Conservation (phyloP, 306 rosid genomes). For the Cicer bijugum region DNA sequence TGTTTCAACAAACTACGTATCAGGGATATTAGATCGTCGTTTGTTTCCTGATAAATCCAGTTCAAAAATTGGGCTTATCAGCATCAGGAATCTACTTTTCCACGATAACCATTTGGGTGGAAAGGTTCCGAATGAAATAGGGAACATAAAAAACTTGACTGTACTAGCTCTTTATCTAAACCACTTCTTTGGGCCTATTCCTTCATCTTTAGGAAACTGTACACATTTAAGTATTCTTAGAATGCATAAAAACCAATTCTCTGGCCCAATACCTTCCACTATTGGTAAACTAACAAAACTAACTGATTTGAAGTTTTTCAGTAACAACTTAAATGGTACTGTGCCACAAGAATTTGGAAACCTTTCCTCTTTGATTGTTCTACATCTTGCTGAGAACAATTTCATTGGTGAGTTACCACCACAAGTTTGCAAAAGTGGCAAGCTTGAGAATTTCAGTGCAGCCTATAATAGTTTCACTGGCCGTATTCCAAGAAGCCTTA, state of each 20-base stretch:
- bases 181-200: conserved; percentile 55
- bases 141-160: conserved; percentile 51
- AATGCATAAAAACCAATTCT: conserved; percentile 47
- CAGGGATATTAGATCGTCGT: conserved; percentile 52
- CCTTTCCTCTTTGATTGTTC: conserved; percentile 51
- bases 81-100: conserved; percentile 51
- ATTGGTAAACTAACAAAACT: conserved; percentile 53
- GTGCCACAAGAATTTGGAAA: conserved; percentile 61
- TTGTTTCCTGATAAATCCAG: conserved; percentile 54
- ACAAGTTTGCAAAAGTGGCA: conserved; percentile 55
- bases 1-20: conserved; percentile 55
- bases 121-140: conserved; percentile 58
- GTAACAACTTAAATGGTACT: conserved; percentile 49
- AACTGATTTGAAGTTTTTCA: conserved; percentile 45
- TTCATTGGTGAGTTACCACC: conserved; percentile 63
- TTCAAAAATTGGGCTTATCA: conserved; percentile 48
- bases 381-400: conserved; percentile 63
- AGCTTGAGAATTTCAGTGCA: conserved; percentile 58
- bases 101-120: conserved; percentile 56
- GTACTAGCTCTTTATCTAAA: conserved; percentile 53
- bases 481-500: conserved; percentile 55
- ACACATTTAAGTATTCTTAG: conserved; percentile 48
- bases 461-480: conserved; percentile 59
- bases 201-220: conserved; percentile 57
- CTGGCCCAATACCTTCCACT: conserved; percentile 62